Evolutionary conservation across 441 rosid genomes (phyloP).

Genomic region (Pelargonium fulgidum): DNA sequence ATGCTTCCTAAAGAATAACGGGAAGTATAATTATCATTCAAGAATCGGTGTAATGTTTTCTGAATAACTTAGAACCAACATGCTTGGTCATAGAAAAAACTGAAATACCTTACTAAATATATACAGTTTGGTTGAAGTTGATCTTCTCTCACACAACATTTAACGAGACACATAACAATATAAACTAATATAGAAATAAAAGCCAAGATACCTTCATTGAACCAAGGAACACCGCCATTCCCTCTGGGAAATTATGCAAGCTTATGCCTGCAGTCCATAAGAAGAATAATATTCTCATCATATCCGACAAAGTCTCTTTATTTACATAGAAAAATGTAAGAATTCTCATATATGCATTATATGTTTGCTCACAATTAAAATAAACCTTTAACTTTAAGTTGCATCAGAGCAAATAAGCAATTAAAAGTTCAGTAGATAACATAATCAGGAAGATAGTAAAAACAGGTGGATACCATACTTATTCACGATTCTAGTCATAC

Average conservation of each 20-base stretch:
- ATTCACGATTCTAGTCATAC: neutral
- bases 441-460: neutral
- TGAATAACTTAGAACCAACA: neutral
- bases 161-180: neutral
- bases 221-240: constrained; percentile 99
- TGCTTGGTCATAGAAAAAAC: neutral
- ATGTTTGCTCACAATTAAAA: neutral
- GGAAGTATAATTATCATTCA: neutral
- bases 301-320: constrained; percentile 5
- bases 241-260: constrained; percentile 98
- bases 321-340: neutral
- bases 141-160: neutral
- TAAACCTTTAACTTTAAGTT: neutral
- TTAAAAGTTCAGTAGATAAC: neutral
- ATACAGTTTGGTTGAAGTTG: neutral
- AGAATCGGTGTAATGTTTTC: neutral
- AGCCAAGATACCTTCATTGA: constrained; percentile 65
- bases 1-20: neutral
- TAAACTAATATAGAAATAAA: constrained; percentile 4
- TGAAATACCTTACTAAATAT: neutral
- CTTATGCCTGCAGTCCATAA: constrained; percentile 67
- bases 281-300: constrained; percentile 16
- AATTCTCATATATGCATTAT: neutral
- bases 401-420: neutral
- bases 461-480: neutral